phyloP scores from a whole-genome alignment of 1,284 basidiomycete genomes.

The Puccinia polysora region DNA sequence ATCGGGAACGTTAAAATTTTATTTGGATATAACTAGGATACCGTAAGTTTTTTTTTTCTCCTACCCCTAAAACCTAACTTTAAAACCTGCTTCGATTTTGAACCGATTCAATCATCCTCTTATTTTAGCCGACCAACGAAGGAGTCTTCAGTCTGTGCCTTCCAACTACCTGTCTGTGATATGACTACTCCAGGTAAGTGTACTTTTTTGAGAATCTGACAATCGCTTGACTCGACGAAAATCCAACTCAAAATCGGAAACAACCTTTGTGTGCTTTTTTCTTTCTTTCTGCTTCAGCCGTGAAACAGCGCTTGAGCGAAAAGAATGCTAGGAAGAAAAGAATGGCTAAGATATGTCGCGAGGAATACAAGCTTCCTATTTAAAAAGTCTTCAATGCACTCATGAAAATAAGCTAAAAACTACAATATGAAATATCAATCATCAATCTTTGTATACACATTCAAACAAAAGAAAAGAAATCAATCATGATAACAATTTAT shows the following conservation, averaged over 20 bases:
- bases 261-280: background rate
- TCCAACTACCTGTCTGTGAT: conserved; percentile 36
- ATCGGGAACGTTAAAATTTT: background rate
- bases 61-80: background rate
- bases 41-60: background rate
- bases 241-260: background rate
- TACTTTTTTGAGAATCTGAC: background rate
- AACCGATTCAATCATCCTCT: background rate
- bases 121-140: background rate
- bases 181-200: conserved; percentile 24
- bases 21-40: background rate
- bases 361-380: conserved; percentile 22
- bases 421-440: no score
- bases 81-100: background rate
- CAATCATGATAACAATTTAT: no score
- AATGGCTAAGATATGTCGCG: conserved; percentile 11
- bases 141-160: conserved; percentile 20
- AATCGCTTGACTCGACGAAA: background rate
- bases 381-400: background rate
- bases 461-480: no score
- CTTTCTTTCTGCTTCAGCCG: background rate
- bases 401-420: background rate
- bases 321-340: background rate
- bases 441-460: no score
- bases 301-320: background rate